Base-by-base conservation (phyloP, 2,329 filamentous ascomycete species). In the Aspergillus japonicus region DNA sequence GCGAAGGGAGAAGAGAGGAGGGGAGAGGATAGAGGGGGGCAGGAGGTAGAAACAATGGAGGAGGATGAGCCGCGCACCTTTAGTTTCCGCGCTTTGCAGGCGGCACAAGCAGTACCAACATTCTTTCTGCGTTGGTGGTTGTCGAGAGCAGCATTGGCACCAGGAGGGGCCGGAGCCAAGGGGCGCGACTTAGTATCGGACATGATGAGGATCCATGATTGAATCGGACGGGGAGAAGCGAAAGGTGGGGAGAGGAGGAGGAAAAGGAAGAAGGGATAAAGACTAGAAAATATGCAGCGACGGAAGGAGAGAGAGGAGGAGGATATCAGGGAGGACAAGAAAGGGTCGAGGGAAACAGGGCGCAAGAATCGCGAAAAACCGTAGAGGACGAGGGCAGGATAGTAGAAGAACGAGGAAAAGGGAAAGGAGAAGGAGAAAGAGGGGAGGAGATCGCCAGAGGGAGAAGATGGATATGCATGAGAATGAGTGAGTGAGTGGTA, bases 31-130 rank as follows among this genome's bases (percentile, higher is more conserved):
- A 23, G 21, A 23, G n/a, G 21, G 21, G n/a, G 23, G 33, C 21
- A 44, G 19, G 11, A 4, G 52, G 3, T 21, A 35, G 14, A 35
- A 5, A 35, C 4, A 35, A 35, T 35, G 14, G 12, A 21, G n/a
- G 35, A 5, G 21, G 31, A 5, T 42, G 24, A 14, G 33, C 14
- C 33, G 48, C 23, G 35, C 62, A 69, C 68, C 64, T 68, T 69
- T n/a, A 69, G 59, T 47, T 71, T 71, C 21, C 68, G 68, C 33
- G 64, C 51, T 53, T 71, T 69, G 57, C 68, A 71, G 29, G 62
- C 60, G 12, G 56, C 50, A 57, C 68, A 71, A 3, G 68, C 68
- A 12, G 64, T 63, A 2, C 68, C 66, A 42, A 66, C 67, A 49
- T 71, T 69, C 56, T 64, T 69, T 51, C 66, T 64, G 24, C 63